These are phyloP conservation scores for Sugiyamaella mastotermitis DNA, from an alignment of 805 yeast genomes.

Conservation along the genomic window DNA sequence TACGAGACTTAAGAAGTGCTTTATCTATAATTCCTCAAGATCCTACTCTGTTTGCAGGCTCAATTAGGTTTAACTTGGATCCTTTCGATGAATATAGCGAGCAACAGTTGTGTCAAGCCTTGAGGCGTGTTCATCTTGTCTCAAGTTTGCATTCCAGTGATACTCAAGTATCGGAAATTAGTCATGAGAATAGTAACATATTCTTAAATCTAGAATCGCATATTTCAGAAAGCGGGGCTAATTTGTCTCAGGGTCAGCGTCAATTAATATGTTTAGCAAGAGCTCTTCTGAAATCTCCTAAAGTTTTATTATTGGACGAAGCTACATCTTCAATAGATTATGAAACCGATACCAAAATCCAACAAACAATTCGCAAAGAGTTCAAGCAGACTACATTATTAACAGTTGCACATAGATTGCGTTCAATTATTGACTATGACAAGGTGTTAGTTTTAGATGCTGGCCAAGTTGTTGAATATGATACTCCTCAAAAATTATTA, in stretches of 20 bases:
- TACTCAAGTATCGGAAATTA: not conserved
- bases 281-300: conserved; percentile 65
- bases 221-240: conserved; percentile 68
- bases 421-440: conserved; percentile 66
- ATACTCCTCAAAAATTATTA: conserved; percentile 57
- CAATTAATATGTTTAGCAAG: conserved; percentile 79
- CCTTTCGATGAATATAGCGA: conserved; percentile 57
- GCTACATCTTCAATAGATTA: conserved; percentile 70
- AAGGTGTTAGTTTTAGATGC: conserved; percentile 73
- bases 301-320: conserved; percentile 73
- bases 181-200: not conserved
- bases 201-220: conserved; percentile 49
- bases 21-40: conserved; percentile 76
- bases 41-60: conserved; percentile 68
- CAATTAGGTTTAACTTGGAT: conserved; percentile 62
- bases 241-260: conserved; percentile 80
- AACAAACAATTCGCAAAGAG: conserved; percentile 60
- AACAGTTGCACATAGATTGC: conserved; percentile 81
- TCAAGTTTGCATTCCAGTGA: not conserved
- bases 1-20: conserved; percentile 53
- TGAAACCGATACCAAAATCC: conserved; percentile 75
- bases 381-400: conserved; percentile 65
- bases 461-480: conserved; percentile 69
- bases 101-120: conserved; percentile 53
- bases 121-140: conserved; percentile 56